These are phyloP conservation scores for Sordariomycetes sp. DNA, from an alignment of 2,329 filamentous ascomycete species.

Conservation along the genomic window DNA sequence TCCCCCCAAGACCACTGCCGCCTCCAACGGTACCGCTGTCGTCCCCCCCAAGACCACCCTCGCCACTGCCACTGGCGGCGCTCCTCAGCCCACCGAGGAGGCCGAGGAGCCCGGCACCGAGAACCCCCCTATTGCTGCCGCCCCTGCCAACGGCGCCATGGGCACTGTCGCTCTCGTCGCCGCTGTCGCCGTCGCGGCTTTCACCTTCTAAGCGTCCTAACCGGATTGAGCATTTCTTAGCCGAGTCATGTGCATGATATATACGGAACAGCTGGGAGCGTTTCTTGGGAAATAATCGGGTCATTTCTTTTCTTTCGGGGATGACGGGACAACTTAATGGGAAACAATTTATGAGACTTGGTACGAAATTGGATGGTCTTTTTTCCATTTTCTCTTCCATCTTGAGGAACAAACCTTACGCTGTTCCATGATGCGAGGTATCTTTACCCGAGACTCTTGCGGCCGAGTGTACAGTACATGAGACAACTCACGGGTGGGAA, in stretches of 20 bases:
- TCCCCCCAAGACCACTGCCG: slow-evolving; percentile 12
- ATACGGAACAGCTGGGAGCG: background rate
- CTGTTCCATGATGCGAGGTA: background rate
- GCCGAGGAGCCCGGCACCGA: slow-evolving; percentile 7
- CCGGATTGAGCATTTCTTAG: background rate
- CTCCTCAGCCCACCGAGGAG: slow-evolving; percentile 8
- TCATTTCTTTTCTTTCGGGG: background rate
- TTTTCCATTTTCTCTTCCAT: background rate
- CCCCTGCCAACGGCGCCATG: slow-evolving; percentile 1
- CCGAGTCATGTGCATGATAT: background rate
- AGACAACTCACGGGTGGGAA: background rate
- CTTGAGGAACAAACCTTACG: background rate
- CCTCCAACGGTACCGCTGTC: slow-evolving; percentile 12
- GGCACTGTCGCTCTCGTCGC: slow-evolving; percentile 3
- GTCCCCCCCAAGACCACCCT: slow-evolving; percentile 3
- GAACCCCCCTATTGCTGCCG: slow-evolving; percentile 5
- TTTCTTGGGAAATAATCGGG: background rate
- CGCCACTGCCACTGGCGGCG: slow-evolving; percentile 4
- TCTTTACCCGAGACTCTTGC: background rate
- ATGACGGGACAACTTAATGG: background rate
- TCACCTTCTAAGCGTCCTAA: slow-evolving; percentile 2
- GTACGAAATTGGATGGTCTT: background rate
- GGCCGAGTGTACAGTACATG: background rate
- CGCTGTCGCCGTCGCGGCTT: slow-evolving; percentile 2
- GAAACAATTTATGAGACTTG: too few relatives aligned